Base-by-base conservation (phyloP, 768 basidiomycete genomes). In the Podaxis carcinomalis region DNA sequence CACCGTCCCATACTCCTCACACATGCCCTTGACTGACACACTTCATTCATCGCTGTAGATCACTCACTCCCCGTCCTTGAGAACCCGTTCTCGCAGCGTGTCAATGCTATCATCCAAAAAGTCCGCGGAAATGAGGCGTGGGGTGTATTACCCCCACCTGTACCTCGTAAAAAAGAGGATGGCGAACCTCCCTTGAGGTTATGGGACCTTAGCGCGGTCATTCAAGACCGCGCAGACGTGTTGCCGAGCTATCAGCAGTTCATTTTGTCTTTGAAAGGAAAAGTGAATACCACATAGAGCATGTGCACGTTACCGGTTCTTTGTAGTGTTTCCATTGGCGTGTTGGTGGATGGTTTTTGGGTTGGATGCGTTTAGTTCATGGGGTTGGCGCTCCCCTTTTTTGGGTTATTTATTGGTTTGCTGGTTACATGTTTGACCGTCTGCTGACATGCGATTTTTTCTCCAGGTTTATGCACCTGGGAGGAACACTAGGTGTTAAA, bases 101-200 rank as follows among this genome's bases (percentile, higher is more conserved):
- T 99, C 66, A 96, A 94, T 68, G 93, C 93, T 1, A 84, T 99
- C 68, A 77, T 99, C 61, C 91, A 93, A 75, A 98, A 98, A 79
- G 93, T 89, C 14, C 84, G 97, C 16, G 97, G 97, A 98, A 75
- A 84, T 93, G 82, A 89, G 97, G 52, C 83, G 94, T 42, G 95
- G 95, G 13, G 87, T 89, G 4, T 98, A 98, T 72, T 89, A 90
- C 70, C 93, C 93, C 6, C 94, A 98, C 72, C 77, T 99, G 5
- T 99, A 98, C 68, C 80, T 98, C 56, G 95, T 98, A 68, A 99
- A 68, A 99, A 98, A 76, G 95, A 98, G 72, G 97, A 99, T 66
- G 96, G 95, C 62, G 97, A 99, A 74, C 92, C 94, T 5, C 89
- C 95, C 49, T 78, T 99, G 69, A 82, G 95, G 63, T 82, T 95